phyloP scores from a whole-genome alignment of 257 asterid genomes.

The Penstemon barbatus region DNA sequence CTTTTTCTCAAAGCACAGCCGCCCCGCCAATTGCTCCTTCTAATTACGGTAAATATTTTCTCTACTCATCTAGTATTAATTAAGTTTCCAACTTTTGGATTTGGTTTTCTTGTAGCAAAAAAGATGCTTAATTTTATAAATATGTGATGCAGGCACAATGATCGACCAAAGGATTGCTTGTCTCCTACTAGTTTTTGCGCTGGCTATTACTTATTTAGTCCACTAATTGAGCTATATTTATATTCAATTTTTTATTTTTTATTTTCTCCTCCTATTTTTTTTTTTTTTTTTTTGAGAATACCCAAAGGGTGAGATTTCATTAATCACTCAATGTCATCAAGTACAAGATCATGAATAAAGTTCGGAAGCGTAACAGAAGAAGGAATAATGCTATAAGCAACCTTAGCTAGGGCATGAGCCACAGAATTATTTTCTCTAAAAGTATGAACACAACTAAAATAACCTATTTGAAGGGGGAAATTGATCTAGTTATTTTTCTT shows the following conservation, averaged over 20 bases:
- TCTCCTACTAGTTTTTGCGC: constrained; percentile 53
- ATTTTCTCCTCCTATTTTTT: not conserved
- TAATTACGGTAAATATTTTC: constrained; percentile 41
- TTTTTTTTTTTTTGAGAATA: too few relatives aligned
- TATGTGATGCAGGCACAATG: constrained; percentile 45
- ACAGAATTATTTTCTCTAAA: too few relatives aligned
- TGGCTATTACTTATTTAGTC: constrained; percentile 57
- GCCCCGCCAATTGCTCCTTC: constrained; percentile 43
- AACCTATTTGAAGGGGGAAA: not conserved
- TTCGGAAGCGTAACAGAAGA: too few relatives aligned
- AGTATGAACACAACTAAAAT: too few relatives aligned
- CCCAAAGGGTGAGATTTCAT: too few relatives aligned
- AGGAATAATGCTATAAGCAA: too few relatives aligned
- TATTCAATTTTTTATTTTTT: not conserved
- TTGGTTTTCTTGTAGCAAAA: not conserved
- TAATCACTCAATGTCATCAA: too few relatives aligned
- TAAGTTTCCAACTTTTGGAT: not conserved
- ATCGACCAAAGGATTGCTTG: constrained; percentile 79
- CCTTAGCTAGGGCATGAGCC: too few relatives aligned
- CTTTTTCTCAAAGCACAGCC: constrained; percentile 28
- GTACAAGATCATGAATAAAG: too few relatives aligned
- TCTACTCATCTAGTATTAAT: not conserved
- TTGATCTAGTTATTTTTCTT: too few relatives aligned
- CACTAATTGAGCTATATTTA: constrained; percentile 32
- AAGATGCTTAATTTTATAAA: not conserved